Conservation (phyloP, 2,329 filamentous ascomycete species). For the Cladosporium sp. region DNA sequence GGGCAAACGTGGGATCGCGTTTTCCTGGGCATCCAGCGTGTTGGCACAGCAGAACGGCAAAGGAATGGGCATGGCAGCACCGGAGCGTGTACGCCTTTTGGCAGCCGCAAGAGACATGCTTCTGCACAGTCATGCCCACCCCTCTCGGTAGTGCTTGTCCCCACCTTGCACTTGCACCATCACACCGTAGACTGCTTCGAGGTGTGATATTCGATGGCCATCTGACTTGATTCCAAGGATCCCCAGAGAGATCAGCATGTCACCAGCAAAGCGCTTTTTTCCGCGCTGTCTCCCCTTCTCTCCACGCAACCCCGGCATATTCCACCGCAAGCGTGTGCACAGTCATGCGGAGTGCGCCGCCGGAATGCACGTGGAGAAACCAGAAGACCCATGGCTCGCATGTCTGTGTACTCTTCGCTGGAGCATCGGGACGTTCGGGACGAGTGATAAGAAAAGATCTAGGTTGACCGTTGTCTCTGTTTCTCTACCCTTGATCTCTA, state of each 20-base stretch:
- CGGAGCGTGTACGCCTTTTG: background rate
- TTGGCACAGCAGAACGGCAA: slow-evolving; percentile 3
- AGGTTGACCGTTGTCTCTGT: background rate
- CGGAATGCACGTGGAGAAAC: background rate
- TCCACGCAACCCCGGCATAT: background rate
- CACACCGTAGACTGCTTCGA: background rate
- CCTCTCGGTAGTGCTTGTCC: background rate
- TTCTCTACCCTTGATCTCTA: background rate
- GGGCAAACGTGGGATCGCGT: slow-evolving; percentile 8
- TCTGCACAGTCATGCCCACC: background rate
- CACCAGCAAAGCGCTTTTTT: background rate
- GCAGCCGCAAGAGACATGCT: background rate
- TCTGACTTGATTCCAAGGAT: background rate
- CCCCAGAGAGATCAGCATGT: slow-evolving; percentile 2
- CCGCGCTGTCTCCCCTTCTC: background rate
- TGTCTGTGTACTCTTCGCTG: background rate
- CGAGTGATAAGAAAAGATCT: background rate
- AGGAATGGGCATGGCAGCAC: background rate
- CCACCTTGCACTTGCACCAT: background rate
- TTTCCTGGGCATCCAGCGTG: background rate
- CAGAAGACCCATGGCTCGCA: background rate
- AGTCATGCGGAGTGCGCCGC: background rate
- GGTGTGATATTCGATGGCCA: background rate
- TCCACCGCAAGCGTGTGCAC: background rate
- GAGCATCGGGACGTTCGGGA: background rate